A percentile compares a stretch with the other conserved stretches of the same genome.
Conservation (phyloP, 2,329 filamentous ascomycete genomes). For the Rhexocercosporidium sp. region DNA sequence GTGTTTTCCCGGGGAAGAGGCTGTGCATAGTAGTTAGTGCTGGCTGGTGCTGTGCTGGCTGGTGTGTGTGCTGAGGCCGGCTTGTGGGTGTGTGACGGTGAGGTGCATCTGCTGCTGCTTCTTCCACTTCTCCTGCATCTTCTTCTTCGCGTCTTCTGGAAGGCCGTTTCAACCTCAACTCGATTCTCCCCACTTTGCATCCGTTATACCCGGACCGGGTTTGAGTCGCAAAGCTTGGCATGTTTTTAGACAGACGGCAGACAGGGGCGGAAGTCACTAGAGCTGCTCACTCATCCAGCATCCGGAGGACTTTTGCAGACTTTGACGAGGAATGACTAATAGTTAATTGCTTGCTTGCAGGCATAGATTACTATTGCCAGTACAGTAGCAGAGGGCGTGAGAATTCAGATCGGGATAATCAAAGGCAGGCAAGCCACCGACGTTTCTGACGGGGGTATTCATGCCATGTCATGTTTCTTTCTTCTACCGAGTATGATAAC, state of each 20-base stretch:
- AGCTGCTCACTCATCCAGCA: neutral
- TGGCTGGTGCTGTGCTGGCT: neutral
- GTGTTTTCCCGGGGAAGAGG: slow-evolving; percentile 5
- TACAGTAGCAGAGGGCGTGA: too few species aligned
- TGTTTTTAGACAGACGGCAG: neutral
- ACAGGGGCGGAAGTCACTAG: neutral
- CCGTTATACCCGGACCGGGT: neutral
- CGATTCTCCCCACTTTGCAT: neutral
- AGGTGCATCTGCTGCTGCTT: too few species aligned
- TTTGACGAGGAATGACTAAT: neutral
- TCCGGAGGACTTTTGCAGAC: neutral
- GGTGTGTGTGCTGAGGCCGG: neutral
- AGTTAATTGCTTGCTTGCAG: neutral
- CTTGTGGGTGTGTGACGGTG: neutral
- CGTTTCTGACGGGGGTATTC: too few species aligned
- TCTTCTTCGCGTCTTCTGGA: slow-evolving; percentile 7
- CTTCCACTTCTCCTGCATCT: too few species aligned
- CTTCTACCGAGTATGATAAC: too few species aligned
- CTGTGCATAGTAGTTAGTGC: slow-evolving; percentile 2
- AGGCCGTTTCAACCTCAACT: neutral
- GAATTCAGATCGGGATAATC: too few species aligned
- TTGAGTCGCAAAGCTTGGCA: neutral
- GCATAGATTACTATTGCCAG: too few species aligned
- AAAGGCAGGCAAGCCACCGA: too few species aligned
- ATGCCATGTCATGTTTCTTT: too few species aligned